These are phyloP conservation scores for Penicillium sp. DNA, from an alignment of 2,329 filamentous ascomycete species.

Conservation along the genomic window DNA sequence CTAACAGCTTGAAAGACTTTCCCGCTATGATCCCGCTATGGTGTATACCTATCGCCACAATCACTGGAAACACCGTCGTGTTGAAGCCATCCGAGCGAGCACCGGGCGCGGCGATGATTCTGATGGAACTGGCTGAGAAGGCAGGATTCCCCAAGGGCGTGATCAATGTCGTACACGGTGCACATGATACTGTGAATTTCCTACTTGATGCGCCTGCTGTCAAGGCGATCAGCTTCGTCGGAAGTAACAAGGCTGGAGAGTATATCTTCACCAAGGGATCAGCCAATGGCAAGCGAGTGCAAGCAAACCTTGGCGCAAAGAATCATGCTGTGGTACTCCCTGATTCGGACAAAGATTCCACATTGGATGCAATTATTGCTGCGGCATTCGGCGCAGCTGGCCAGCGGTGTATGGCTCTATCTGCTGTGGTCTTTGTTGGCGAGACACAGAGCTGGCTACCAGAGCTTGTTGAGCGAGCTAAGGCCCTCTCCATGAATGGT, in stretches of 20 bases:
- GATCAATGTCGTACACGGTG: conserved; percentile 6
- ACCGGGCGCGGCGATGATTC: conserved; percentile 60
- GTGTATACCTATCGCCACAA: conserved; percentile 51
- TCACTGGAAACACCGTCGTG: conserved; percentile 55
- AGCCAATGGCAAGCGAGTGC: conserved; percentile 67
- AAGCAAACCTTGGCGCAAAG: conserved; percentile 69
- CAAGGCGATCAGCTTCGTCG: conserved; percentile 67
- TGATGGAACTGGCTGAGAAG: conserved; percentile 58
- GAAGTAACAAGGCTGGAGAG: conserved; percentile 64
- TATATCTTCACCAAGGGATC: conserved; percentile 64
- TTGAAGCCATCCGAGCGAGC: conserved; percentile 59
- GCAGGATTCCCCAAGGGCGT: conserved; percentile 49
- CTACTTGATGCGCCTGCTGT: conserved; percentile 65
- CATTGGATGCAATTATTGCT: conserved; percentile 64
- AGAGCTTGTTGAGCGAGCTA: conserved; percentile 60
- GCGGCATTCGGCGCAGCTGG: conserved; percentile 68
- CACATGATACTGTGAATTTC: conserved; percentile 59
- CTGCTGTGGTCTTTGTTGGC: conserved; percentile 41
- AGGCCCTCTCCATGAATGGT: conserved; percentile 56
- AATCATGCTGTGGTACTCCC: conserved; percentile 67
- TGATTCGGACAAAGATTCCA: conserved; percentile 68
- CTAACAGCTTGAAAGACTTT: conserved; percentile 56
- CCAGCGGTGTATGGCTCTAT: conserved; percentile 66
- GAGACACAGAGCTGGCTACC: conserved; percentile 62
- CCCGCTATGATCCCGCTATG: conserved; percentile 41